Base-by-base conservation (phyloP, 2,329 filamentous ascomycete species). In the Emmonsia crescens region DNA sequence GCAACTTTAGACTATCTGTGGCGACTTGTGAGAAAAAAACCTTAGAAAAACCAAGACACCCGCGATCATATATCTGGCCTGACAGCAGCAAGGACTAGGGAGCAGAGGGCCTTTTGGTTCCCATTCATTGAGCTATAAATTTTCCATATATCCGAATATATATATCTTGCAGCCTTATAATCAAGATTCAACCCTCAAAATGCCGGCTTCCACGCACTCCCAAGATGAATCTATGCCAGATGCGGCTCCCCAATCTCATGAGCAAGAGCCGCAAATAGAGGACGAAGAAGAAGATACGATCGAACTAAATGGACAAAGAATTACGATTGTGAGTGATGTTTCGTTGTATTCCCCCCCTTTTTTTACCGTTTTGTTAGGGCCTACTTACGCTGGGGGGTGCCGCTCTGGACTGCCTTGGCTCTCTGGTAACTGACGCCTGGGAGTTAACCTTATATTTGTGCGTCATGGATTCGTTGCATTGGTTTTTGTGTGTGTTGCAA, bases 321-420 rank as follows among this genome's bases (percentile, higher is more conserved):
- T 89, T 54, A 79, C 81, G 66, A 83, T 89, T 71, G 86, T 89
- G 73, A 54, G 65, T 58, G 6, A 16, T 57, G 19, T 24, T 33
- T 31, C 21, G 4, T 52, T 58, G 9, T 33, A 6, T 38, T 1
- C 46, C 12, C 46, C 21, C 19, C 12, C n/a, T 38, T n/a, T 52
- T 31, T 61, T 19, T 33, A 1, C 31, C n/a, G 12, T 52, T 29
- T 46, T 16, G 24, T 51, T 48, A 2, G 36, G n/a, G 59, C 49
- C 31, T 54, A 33, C 12, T 38, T 60, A 40, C 24, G 24, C 21
- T 9, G 14, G n/a, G n/a, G 31, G 21, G 29, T 14, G 16, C 19
- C 16, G 14, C 19, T 38, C 9, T 14, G 10, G 12, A 14, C 36
- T 38, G 12, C 36, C 16, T 9, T 1, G 6, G 36, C n/a, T n/a